phyloP scores from a whole-genome alignment of 306 rosid species.

The Elaeagnus macrophylla region DNA sequence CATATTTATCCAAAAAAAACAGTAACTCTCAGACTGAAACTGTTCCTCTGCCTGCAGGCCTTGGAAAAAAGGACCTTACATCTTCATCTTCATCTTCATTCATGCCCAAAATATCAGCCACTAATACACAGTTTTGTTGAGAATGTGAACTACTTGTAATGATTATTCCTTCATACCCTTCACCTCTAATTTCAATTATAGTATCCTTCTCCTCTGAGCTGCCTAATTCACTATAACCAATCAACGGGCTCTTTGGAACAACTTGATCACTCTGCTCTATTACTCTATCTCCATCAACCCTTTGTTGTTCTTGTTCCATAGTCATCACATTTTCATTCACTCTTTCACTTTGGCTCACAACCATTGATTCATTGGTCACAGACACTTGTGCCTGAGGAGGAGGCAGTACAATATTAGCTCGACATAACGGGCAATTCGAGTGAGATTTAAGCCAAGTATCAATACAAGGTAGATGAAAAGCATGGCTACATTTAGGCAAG shows the following conservation, averaged over 20 bases:
- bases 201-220: conserved; percentile 49
- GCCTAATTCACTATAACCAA: conserved; percentile 55
- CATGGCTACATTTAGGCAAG: conserved; percentile 84
- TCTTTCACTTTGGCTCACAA: conserved; percentile 19
- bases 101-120: conserved; percentile 40
- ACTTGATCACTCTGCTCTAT: conserved; percentile 5
- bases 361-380: conserved; percentile 17
- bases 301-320: conserved; percentile 19
- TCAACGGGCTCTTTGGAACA: conserved; percentile 36
- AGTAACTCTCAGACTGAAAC: too few relatives aligned
- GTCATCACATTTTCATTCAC: conserved; percentile 13
- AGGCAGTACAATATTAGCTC: conserved; percentile 46
- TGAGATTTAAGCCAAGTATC: conserved; percentile 94
- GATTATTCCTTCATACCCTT: conserved; percentile 31
- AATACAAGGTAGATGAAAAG: conserved; percentile 80
- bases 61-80: neutral
- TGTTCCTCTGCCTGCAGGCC: too few relatives aligned
- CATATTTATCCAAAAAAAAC: too few relatives aligned
- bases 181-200: conserved; percentile 55
- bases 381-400: conserved; percentile 21
- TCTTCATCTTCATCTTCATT: conserved; percentile 31
- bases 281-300: conserved; percentile 23
- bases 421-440: conserved; percentile 85
- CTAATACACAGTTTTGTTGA: conserved; percentile 23
- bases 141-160: conserved; percentile 68